These are phyloP conservation scores for Populus tremula DNA, from an alignment of 345 rosid genomes.

Conservation along the genomic window DNA sequence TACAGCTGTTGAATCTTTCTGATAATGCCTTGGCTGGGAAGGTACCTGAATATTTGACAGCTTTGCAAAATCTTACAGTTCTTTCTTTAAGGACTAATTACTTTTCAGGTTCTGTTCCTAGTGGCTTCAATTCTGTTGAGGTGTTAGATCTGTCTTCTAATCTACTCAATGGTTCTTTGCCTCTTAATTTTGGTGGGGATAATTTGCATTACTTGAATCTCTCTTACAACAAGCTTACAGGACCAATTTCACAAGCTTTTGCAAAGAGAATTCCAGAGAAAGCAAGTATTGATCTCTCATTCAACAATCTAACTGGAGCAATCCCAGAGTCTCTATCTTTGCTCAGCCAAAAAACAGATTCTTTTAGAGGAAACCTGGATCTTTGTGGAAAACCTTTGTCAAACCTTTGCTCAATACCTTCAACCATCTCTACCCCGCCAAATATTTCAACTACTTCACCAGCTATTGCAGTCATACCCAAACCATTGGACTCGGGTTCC, in stretches of 20 bases:
- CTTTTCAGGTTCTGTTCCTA: constrained; percentile 56
- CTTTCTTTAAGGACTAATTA: constrained; percentile 61
- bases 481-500: constrained; percentile 20
- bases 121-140: constrained; percentile 50
- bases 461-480: constrained; percentile 90
- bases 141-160: constrained; percentile 81
- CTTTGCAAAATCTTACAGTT: constrained; percentile 53
- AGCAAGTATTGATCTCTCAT: constrained; percentile 68
- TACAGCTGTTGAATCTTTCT: constrained; percentile 66
- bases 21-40: constrained; percentile 69
- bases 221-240: constrained; percentile 70
- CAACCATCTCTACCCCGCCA: constrained; percentile 72
- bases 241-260: constrained; percentile 55
- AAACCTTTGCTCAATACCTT: constrained; percentile 72
- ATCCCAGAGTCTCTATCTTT: constrained; percentile 58
- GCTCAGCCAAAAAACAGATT: constrained; percentile 53
- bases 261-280: constrained; percentile 51
- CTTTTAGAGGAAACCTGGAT: constrained; percentile 57
- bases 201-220: constrained; percentile 57
- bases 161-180: constrained; percentile 64
- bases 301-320: constrained; percentile 80
- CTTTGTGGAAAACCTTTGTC: constrained; percentile 84
- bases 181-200: constrained; percentile 53
- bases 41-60: constrained; percentile 46
- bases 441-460: constrained; percentile 61